Base-by-base conservation (phyloP, 2,329 filamentous ascomycete genomes). In the Aspergillus awamori region DNA sequence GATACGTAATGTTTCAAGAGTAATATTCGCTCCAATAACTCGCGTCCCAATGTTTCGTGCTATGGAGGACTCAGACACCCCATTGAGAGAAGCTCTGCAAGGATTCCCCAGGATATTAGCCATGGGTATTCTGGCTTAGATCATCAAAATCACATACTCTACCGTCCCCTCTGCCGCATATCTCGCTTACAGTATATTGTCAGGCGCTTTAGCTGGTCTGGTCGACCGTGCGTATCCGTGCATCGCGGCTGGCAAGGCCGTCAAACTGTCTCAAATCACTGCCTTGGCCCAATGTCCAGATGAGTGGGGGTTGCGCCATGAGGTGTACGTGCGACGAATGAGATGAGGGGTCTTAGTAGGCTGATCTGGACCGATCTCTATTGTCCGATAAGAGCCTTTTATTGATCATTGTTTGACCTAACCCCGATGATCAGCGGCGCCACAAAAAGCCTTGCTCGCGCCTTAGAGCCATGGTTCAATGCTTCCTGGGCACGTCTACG, bases 291-390 rank as follows among this genome's bases (percentile, higher is more conserved):
- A 5, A 41, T 47, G 36, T 30, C 10, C 17, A 22, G 26, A 33
- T 45, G 45, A 20, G 24, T 26, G n/a, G 28, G 26, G 43, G 36
- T 43, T 17, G 24, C n/a, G 41, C 53, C 43, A 33, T 30, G 26
- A 20, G 17, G 11, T 56, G 53, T 45, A 45, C 15, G 43, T 47
- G 53, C 39, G 13, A 30, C 17, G 13, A 17, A 56, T 56, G 26
- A 56, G 53, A 26, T 56, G 53, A 56, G 53, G 22, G 39, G 26
- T 20, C 28, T 47, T n/a, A 33, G 39, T 41, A 22, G 39, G 39
- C 53, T 15, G 53, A 47, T 56, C 53, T 56, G 53, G 53, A 30
- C 43, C 53, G 39, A 56, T 45, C 41, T 56, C 43, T 47, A 45
- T 47, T 43, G 41, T 45, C 53, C 36, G 24, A 20, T 39, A 39